Evolutionary conservation across 179 eudicot genomes (phyloP).

Genomic region (Spinacia oleracea): DNA sequence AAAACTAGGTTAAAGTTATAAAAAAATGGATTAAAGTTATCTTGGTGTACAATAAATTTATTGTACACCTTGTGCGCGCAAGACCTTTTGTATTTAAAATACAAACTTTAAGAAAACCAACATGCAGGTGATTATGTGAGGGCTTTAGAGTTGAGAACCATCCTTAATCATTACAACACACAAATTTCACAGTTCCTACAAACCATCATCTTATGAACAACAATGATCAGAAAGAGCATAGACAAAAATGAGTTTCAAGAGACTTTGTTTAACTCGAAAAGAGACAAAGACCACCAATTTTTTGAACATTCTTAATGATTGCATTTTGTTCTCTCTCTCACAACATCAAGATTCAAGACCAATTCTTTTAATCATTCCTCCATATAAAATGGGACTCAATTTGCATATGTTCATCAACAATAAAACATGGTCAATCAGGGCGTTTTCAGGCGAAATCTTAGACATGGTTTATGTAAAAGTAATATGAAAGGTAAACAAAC

Average conservation of each 20-base stretch:
- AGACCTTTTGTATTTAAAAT: no score
- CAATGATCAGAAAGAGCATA: neutral
- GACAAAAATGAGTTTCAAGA: neutral
- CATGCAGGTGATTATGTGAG: neutral
- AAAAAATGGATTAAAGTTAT: no score
- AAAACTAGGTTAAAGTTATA: no score
- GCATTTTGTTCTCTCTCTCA: neutral
- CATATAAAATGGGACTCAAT: neutral
- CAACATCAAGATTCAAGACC: neutral
- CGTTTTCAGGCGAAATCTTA: neutral
- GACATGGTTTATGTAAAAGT: neutral
- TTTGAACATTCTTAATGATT: neutral
- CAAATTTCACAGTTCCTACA: neutral
- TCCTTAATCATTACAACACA: neutral
- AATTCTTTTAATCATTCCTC: neutral
- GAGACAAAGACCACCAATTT: neutral
- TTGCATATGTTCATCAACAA: neutral
- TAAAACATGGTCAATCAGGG: neutral
- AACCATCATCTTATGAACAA: neutral
- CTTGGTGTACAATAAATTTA: no score
- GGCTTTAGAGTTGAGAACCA: neutral
- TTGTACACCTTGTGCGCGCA: no score
- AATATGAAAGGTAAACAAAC: constrained; percentile 35
- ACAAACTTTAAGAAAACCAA: neutral
- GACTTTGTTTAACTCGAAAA: neutral